Conservation (phyloP, 2,329 filamentous ascomycete genomes). For the Metarhizium sp. region DNA sequence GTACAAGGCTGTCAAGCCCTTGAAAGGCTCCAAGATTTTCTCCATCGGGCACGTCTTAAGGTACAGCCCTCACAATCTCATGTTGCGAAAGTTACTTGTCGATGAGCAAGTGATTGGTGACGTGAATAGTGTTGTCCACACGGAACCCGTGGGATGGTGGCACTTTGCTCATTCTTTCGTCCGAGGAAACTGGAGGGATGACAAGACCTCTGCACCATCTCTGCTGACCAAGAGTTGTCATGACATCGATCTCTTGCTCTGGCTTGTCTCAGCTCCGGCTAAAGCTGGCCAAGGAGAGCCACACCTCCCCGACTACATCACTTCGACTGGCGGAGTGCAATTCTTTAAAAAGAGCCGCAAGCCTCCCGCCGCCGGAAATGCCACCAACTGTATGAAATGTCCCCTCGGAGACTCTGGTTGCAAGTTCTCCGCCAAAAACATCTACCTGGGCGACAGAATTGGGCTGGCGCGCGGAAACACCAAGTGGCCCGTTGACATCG, state of each 20-base stretch:
- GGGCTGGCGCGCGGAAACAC: conserved; percentile 57
- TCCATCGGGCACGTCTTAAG: conserved; percentile 89
- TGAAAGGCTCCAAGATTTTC: conserved; percentile 47
- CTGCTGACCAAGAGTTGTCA: conserved; percentile 94
- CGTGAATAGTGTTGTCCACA: conserved; percentile 78
- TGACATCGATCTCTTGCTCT: conserved; percentile 86
- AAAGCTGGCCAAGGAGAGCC: conserved; percentile 35
- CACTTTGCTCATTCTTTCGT: conserved; percentile 91
- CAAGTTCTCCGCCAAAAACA: conserved; percentile 74
- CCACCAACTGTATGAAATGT: conserved; percentile 84
- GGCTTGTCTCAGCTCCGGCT: conserved; percentile 72
- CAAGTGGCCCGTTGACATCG: conserved; percentile 77
- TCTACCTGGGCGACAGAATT: conserved; percentile 62
- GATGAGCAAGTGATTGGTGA: conserved; percentile 73
- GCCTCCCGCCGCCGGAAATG: conserved; percentile 59
- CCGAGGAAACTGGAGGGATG: conserved; percentile 85
- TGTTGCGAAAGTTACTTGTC: conserved; percentile 69
- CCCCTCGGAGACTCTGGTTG: conserved; percentile 57
- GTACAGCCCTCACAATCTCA: conserved; percentile 86
- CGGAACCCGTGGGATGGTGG: conserved; percentile 93
- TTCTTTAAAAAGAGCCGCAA: conserved; percentile 72
- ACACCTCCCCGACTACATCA: conserved; percentile 68
- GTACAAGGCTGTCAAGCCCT: conserved; percentile 44
- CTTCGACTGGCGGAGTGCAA: conserved; percentile 66
- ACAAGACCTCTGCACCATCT: conserved; percentile 66